Percentiles rank a stretch among this genome's conserved stretches.
Conservation (phyloP, 2,329 filamentous ascomycete genomes). For the Colletotrichum godetiae region DNA sequence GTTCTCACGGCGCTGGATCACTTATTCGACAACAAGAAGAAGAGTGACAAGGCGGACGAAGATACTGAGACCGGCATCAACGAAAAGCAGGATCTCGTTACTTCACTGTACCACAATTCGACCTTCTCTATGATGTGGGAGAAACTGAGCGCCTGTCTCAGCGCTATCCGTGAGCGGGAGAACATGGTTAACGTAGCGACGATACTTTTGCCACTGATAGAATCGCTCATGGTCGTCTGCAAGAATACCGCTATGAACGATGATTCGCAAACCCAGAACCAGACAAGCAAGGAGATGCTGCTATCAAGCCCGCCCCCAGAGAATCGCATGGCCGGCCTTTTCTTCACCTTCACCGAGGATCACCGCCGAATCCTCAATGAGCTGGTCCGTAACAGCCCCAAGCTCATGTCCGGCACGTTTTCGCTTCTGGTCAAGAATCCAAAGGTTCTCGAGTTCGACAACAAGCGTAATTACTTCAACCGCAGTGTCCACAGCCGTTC, state of each 20-base stretch:
- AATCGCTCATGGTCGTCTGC: conserved; percentile 98
- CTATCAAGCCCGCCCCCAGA: conserved; percentile 81
- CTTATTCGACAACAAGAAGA: conserved; percentile 86
- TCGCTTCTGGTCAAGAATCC: conserved; percentile 97
- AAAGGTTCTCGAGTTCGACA: conserved; percentile 98
- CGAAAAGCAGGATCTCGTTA: conserved; percentile 86
- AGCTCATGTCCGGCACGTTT: conserved; percentile 98
- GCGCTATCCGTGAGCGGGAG: conserved; percentile 88
- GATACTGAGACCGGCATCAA: conserved; percentile 64
- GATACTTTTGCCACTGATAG: conserved; percentile 92
- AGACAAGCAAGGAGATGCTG: conserved; percentile 70
- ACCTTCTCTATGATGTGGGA: conserved; percentile 94
- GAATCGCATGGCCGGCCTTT: conserved; percentile 85
- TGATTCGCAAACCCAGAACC: conserved; percentile 54
- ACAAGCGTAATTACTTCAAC: conserved; percentile 99
- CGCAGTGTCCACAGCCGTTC: conserved; percentile 83
- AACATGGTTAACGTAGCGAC: conserved; percentile 98
- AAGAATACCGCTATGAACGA: conserved; percentile 93
- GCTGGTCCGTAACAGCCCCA: conserved; percentile 94
- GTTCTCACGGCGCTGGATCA: conserved; percentile 95
- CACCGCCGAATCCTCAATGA: conserved; percentile 98
- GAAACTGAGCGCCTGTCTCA: conserved; percentile 89
- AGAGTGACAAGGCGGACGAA: conserved; percentile 55
- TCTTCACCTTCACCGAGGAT: conserved; percentile 98
- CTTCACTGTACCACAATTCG: conserved; percentile 88